Evolutionary conservation across 306 rosid genomes (phyloP).

Genomic region (Geum urbanum): DNA sequence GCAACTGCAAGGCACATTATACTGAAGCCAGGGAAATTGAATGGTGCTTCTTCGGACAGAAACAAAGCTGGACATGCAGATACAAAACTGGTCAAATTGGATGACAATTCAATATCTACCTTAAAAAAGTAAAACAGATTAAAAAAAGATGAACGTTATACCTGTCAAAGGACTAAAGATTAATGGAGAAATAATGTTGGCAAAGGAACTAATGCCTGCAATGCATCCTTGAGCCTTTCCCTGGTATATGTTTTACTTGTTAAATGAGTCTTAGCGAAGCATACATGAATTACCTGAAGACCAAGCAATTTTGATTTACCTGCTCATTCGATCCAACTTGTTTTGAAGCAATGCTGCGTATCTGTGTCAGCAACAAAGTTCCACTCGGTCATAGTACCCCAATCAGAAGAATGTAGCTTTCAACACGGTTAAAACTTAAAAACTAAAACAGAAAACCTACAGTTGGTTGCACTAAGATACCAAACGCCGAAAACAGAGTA

Average conservation of each 20-base stretch:
- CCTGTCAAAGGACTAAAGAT: conserved; percentile 86
- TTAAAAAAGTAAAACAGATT: neutral
- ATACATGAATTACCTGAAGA: too few relatives aligned
- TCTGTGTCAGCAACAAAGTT: conserved; percentile 35
- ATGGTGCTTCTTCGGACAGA: conserved; percentile 78
- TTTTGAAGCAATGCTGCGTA: conserved; percentile 84
- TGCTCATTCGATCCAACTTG: conserved; percentile 76
- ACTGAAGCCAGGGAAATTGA: conserved; percentile 85
- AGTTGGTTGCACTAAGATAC: conserved; percentile 51
- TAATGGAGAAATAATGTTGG: conserved; percentile 68
- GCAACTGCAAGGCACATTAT: conserved; percentile 61
- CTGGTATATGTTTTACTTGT: conserved; percentile 29
- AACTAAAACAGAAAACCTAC: conserved; percentile 39
- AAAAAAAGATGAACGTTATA: conserved; percentile 20
- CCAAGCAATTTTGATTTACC: conserved; percentile 40
- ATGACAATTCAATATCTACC: neutral
- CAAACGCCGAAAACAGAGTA: conserved; percentile 39
- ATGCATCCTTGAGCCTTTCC: conserved; percentile 95
- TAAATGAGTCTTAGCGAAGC: too few relatives aligned
- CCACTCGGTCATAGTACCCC: neutral
- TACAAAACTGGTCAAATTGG: conserved; percentile 22
- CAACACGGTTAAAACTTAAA: neutral
- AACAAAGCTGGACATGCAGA: conserved; percentile 52
- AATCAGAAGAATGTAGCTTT: neutral
- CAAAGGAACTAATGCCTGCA: conserved; percentile 68